Conservation (phyloP, 768 basidiomycete genomes). For the Butyriboletus loyo region DNA sequence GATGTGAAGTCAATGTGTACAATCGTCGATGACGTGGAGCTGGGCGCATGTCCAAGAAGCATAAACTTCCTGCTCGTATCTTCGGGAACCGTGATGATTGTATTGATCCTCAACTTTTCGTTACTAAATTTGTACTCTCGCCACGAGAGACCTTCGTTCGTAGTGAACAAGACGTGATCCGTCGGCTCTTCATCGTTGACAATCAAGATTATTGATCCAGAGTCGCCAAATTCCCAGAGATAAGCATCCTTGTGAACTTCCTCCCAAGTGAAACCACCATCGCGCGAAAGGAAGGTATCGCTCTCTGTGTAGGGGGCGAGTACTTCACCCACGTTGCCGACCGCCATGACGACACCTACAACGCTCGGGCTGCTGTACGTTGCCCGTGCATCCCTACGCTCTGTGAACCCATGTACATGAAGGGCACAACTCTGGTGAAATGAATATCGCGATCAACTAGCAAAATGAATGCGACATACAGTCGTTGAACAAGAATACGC, state of each 20-base stretch:
- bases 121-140: constrained; percentile 77
- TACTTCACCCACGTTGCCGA: constrained; percentile 89
- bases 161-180: constrained; percentile 84
- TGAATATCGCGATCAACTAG: not conserved
- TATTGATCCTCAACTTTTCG: constrained; percentile 67
- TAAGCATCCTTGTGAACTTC: constrained; percentile 98
- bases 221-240: constrained; percentile 97
- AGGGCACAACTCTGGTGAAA: constrained; percentile 69
- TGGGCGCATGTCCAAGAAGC: constrained; percentile 64
- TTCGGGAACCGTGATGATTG: constrained; percentile 82
- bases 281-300: constrained; percentile 95
- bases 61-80: constrained; percentile 93
- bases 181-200: constrained; percentile 94
- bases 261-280: constrained; percentile 97
- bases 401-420: constrained; percentile 95
- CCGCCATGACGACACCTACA: constrained; percentile 91
- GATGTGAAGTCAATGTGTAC: constrained; percentile 88
- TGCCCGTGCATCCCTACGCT: constrained; percentile 82
- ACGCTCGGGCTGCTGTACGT: constrained; percentile 93
- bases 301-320: constrained; percentile 80
- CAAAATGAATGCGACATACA: constrained; percentile 37
- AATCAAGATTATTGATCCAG: constrained; percentile 89
- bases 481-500: constrained; percentile 67
- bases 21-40: constrained; percentile 44
- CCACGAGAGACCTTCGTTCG: constrained; percentile 87